Base-by-base conservation (phyloP, 345 rosid genomes). In the Syzygium jambos region DNA sequence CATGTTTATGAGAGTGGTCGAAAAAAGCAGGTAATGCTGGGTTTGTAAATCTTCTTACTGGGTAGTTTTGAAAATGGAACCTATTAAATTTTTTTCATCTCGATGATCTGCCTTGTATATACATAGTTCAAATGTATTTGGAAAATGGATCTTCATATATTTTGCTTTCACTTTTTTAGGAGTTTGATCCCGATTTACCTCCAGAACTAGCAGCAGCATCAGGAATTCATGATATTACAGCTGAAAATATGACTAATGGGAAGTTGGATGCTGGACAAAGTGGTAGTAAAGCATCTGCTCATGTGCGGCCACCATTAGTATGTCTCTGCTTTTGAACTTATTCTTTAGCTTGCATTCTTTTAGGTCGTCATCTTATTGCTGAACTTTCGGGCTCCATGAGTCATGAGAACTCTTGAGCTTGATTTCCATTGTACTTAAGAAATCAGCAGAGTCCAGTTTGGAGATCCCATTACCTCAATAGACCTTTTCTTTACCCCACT, bases 151-250 rank as follows among this genome's bases (percentile, higher is more conserved):
- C 57, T 30, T 25, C 51, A 77, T 78, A 41, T 57, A 34, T 51
- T 53, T 77, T 41, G 25, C 30, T 55, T 15, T 57, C 65, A 49
- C 86, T 89, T 53, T 85, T 89, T 85, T 88, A 98, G 99, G 97
- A 95, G 78, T 98, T 91, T 85, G 99, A 98, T 94, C 99, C 99
- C 61, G 99, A 98, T 90, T 89, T 98, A 87, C 99, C 99, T 56
- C 99, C 99, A 61, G 99, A 98, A 92, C 93, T 98, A 89, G 99
- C 97, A 86, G 99, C 98, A 88, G 99, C 99, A 51, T 89, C 98
- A 55, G 98, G 98, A 21, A 88, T 91, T 34, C 97, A 92, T 91
- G 99, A 93, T 90, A 89, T 86, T 91, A 87, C 93, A 86, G 92
- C 89, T 92, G 98, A 89, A 80, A 91, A 89, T 93, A 89, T 92